These are phyloP conservation scores for Nothopassalora personata DNA, from an alignment of 2,329 filamentous ascomycete genomes.

Conservation along the genomic window DNA sequence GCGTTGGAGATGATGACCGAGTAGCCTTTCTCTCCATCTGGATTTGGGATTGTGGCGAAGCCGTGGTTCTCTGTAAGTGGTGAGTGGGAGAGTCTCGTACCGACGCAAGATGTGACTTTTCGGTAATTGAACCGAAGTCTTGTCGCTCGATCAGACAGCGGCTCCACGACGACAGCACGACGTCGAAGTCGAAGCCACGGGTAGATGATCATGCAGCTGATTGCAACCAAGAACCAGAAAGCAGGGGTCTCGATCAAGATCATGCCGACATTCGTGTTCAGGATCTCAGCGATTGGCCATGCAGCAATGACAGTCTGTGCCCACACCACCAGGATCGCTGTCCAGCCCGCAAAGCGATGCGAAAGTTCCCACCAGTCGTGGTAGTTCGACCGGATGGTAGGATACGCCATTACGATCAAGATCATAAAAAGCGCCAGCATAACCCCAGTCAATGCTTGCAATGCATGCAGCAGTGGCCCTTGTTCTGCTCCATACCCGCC, in stretches of 20 bases:
- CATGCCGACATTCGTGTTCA: conserved; percentile 25
- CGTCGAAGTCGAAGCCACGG: conserved; percentile 70
- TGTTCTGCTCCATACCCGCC: conserved; percentile 5
- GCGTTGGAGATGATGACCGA: conserved; percentile 67
- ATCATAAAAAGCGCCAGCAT: conserved; percentile 54
- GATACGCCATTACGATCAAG: conserved; percentile 61
- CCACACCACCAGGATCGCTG: conserved; percentile 61
- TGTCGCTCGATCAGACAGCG: conserved; percentile 66
- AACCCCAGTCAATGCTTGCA: conserved; percentile 44
- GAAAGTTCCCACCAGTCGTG: conserved; percentile 67
- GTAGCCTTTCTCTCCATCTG: conserved; percentile 50
- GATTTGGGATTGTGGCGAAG: conserved; percentile 67
- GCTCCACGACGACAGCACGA: conserved; percentile 59
- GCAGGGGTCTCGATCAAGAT: conserved; percentile 45
- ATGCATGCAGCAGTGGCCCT: conserved; percentile 2
- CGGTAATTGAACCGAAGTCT: conserved; percentile 64
- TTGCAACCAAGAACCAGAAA: conserved; percentile 64
- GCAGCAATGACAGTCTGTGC: conserved; percentile 50
- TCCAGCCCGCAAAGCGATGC: conserved; percentile 72
- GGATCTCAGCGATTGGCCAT: conserved; percentile 21
- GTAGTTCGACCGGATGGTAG: conserved; percentile 54
- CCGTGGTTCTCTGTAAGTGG: conserved; percentile 62
- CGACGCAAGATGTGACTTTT: conserved; percentile 44
- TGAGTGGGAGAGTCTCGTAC: conserved; percentile 20
- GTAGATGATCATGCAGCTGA: conserved; percentile 61